These are phyloP conservation scores for Sordariomycetes sp. DNA, from an alignment of 2,329 filamentous ascomycete species.

Conservation along the genomic window DNA sequence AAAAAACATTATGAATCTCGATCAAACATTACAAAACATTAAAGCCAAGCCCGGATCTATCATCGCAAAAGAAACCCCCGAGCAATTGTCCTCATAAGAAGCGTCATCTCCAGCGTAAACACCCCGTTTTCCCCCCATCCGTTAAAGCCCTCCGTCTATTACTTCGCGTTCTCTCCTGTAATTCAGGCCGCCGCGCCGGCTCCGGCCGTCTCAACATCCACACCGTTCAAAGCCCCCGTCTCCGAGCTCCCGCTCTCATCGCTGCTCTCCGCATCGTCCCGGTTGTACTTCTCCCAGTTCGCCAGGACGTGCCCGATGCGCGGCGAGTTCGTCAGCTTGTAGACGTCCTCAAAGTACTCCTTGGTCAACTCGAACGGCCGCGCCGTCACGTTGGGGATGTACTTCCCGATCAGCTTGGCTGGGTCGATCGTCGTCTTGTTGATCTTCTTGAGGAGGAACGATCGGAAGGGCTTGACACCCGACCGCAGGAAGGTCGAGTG, in stretches of 20 bases:
- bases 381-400: constrained; percentile 97
- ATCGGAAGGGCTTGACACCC: constrained; percentile 97
- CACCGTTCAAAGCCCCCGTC: constrained; percentile 3
- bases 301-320: constrained; percentile 72
- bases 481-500: constrained; percentile 97
- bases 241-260: constrained; percentile 7
- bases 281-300: constrained; percentile 69
- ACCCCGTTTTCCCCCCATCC: not conserved
- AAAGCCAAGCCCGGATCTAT: not conserved
- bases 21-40: not conserved
- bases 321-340: constrained; percentile 77
- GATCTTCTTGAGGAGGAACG: constrained; percentile 98
- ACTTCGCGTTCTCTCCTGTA: not conserved
- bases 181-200: constrained; percentile 4
- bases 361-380: constrained; percentile 90
- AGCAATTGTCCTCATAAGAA: not conserved
- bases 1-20: not conserved
- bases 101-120: not conserved
- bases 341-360: constrained; percentile 99
- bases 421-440: constrained; percentile 98
- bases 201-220: constrained; percentile 3
- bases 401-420: constrained; percentile 92
- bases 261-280: constrained; percentile 31
- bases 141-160: not conserved
- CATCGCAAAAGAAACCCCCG: not conserved